phyloP scores from a whole-genome alignment of 352 stramenopile genomes.

The Stramenopiles sp. region DNA sequence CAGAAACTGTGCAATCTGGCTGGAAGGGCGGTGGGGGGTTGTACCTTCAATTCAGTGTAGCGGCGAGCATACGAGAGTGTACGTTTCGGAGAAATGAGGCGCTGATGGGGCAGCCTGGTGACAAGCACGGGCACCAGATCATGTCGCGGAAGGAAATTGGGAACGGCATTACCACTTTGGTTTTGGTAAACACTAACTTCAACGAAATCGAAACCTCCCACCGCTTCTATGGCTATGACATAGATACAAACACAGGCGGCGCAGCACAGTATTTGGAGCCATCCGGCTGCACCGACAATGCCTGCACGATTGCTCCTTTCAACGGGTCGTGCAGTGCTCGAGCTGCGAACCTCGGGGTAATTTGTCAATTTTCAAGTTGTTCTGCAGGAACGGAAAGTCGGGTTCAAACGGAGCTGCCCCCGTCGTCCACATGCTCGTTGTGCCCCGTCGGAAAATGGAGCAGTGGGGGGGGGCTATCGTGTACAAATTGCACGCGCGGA shows the following conservation, averaged over 20 bases:
- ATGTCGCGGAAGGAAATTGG: not conserved
- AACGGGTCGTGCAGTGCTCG: not conserved
- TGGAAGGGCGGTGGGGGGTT: not conserved
- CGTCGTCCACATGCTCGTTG: not conserved
- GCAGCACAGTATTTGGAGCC: not conserved
- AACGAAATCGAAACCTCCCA: not conserved
- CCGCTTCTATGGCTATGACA: not conserved
- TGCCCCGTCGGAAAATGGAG: not conserved
- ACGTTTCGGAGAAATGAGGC: not conserved
- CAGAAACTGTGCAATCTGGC: not conserved
- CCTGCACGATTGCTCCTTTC: slow-evolving; percentile 6
- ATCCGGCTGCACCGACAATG: not conserved
- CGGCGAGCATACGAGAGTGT: not conserved
- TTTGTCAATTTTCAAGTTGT: no score
- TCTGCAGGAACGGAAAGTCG: no score
- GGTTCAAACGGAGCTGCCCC: no score
- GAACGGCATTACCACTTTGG: not conserved
- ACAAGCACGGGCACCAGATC: not conserved
- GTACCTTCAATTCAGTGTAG: not conserved
- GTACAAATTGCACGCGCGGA: no score
- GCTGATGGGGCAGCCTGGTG: no score
- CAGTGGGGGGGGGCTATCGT: no score
- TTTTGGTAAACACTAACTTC: slow-evolving; percentile 3
- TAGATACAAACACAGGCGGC: not conserved
- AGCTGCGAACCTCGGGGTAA: no score